phyloP scores from a whole-genome alignment of 2,329 filamentous ascomycete genomes.

The Fusarium solani-melongenae region DNA sequence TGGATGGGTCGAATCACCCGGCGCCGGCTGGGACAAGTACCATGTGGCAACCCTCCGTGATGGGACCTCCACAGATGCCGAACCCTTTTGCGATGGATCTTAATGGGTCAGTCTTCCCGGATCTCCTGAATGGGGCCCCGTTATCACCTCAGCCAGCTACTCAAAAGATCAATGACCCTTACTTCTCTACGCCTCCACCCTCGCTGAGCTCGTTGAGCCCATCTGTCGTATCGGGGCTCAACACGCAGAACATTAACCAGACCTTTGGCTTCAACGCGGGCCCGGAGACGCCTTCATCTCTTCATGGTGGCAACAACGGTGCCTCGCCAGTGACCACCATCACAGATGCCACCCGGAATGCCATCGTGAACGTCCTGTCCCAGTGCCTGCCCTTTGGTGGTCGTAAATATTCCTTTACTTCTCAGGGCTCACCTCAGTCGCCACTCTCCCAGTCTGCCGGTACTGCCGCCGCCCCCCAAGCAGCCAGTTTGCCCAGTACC shows the following conservation, averaged over 20 bases:
- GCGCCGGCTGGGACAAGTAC: constrained; percentile 64
- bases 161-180: constrained; percentile 78
- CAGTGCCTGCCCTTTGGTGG: constrained; percentile 66
- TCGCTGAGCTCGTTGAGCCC: constrained; percentile 80
- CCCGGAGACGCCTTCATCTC: constrained; percentile 79
- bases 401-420: constrained; percentile 73
- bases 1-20: constrained; percentile 80
- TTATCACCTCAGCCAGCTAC: constrained; percentile 80
- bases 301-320: constrained; percentile 71
- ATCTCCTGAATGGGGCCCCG: constrained; percentile 77
- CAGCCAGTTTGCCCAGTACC: constrained; percentile 78
- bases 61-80: constrained; percentile 74
- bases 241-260: constrained; percentile 70
- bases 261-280: constrained; percentile 72
- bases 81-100: constrained; percentile 82
- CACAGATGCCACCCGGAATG: constrained; percentile 71
- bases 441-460: constrained; percentile 60
- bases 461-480: constrained; percentile 62
- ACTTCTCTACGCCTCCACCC: constrained; percentile 82
- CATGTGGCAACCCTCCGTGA: constrained; percentile 77
- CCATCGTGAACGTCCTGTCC: constrained; percentile 69
- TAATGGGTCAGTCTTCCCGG: constrained; percentile 78
- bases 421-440: constrained; percentile 65
- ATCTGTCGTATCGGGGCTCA: constrained; percentile 74
- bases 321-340: constrained; percentile 71